These are phyloP conservation scores for Thalia dealbata DNA, from an alignment of 176 grass and related monocot genomes.

Conservation along the genomic window DNA sequence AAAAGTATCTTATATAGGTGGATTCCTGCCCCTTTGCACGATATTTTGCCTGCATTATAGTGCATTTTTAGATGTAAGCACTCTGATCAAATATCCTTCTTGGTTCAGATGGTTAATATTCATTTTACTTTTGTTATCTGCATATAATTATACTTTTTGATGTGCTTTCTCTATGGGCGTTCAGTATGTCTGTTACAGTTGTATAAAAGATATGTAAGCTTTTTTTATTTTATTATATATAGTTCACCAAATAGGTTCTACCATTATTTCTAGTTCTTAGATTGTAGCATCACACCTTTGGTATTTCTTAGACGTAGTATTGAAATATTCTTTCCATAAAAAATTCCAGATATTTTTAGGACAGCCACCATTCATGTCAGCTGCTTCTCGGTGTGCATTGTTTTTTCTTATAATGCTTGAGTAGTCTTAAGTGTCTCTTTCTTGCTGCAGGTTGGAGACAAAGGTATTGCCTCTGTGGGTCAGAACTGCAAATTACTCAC, in stretches of 20 bases:
- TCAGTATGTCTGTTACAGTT: not conserved
- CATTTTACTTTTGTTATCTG: not conserved
- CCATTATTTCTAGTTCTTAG: not conserved
- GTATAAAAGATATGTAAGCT: not conserved
- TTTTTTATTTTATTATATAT: not conserved
- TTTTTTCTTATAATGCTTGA: too few species aligned
- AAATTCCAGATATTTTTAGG: not conserved
- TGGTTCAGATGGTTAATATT: not conserved
- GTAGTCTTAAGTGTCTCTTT: not conserved
- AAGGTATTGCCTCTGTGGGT: constrained; percentile 54
- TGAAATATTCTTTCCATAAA: too few species aligned
- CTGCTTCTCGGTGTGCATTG: not conserved
- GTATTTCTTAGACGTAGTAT: not conserved
- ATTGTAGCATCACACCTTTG: not conserved
- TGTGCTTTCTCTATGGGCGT: not conserved
- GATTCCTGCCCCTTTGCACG: not conserved
- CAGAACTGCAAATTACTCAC: constrained; percentile 66
- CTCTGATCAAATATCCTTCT: not conserved
- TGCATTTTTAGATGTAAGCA: not conserved
- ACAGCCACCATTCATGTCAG: not conserved
- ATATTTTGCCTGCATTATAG: not conserved
- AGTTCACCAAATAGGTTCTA: not conserved
- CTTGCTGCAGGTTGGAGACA: constrained; percentile 49
- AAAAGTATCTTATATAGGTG: not conserved
- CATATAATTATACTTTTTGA: not conserved